Conservation (phyloP, 192 early-diverging fungal species). For the Coemansia sp. region DNA sequence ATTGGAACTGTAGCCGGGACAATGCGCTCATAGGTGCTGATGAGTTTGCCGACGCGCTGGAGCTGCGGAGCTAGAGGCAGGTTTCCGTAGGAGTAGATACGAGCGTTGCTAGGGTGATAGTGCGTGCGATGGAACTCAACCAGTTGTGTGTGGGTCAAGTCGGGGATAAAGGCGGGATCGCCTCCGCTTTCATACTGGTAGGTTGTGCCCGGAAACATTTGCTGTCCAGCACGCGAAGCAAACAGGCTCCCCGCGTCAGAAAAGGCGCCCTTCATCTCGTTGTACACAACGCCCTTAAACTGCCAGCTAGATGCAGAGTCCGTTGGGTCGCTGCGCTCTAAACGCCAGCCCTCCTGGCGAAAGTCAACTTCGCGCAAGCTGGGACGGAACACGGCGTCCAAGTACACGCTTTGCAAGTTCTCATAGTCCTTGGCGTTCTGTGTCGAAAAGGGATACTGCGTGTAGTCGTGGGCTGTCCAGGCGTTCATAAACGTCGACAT, state of each 20-base stretch:
- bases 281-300: slow-evolving; percentile 96
- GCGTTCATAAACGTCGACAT: slow-evolving; percentile 98
- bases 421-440: slow-evolving; percentile 84
- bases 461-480: slow-evolving; percentile 83
- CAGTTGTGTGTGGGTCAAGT: slow-evolving; percentile 80
- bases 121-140: slow-evolving; percentile 75
- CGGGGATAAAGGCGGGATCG: slow-evolving; percentile 80
- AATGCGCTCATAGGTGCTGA: slow-evolving; percentile 57
- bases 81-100: slow-evolving; percentile 87
- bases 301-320: slow-evolving; percentile 37
- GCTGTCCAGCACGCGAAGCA: slow-evolving; percentile 68
- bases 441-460: slow-evolving; percentile 91
- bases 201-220: slow-evolving; percentile 78
- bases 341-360: slow-evolving; percentile 90
- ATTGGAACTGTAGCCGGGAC: slow-evolving; percentile 50
- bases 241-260: slow-evolving; percentile 81
- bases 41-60: slow-evolving; percentile 57
- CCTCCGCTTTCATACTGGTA: slow-evolving; percentile 85
- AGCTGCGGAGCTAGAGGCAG: slow-evolving; percentile 75
- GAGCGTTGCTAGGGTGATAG: slow-evolving; percentile 92
- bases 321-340: slow-evolving; percentile 73
- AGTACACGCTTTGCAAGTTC: slow-evolving; percentile 85
- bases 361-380: slow-evolving; percentile 79
- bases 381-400: slow-evolving; percentile 87
- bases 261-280: slow-evolving; percentile 94